Evolutionary conservation across 768 basidiomycete genomes (phyloP).

Genomic region (Amanita jacksonii): DNA sequence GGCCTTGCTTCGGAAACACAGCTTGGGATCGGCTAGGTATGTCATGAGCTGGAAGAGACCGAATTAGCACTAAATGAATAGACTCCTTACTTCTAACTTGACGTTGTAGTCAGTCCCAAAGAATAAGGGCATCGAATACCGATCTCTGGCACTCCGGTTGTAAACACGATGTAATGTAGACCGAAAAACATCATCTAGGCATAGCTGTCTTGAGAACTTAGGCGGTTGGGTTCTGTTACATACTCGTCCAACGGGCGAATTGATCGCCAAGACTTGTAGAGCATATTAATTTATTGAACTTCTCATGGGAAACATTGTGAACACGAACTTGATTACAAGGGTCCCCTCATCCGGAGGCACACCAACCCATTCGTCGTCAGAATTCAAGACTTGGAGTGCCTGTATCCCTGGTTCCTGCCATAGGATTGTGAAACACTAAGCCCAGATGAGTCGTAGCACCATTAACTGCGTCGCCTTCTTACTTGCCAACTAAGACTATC

Average conservation of each 20-base stretch:
- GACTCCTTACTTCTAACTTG: constrained; percentile 49
- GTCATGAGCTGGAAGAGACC: neutral
- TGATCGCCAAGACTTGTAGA: constrained; percentile 75
- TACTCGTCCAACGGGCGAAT: constrained; percentile 85
- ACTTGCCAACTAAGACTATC: constrained; percentile 32
- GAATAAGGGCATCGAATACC: constrained; percentile 86
- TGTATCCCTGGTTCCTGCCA: constrained; percentile 69
- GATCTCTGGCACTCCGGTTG: constrained; percentile 56
- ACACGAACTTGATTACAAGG: constrained; percentile 69
- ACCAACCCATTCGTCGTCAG: constrained; percentile 69
- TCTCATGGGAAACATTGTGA: neutral
- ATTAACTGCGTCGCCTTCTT: constrained; percentile 1
- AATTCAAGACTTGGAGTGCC: constrained; percentile 77
- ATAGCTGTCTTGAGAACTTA: neutral
- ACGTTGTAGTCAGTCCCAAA: constrained; percentile 88
- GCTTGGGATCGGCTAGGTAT: constrained; percentile 37
- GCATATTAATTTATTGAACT: too few relatives aligned
- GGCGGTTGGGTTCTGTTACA: constrained; percentile 12
- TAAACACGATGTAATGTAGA: constrained; percentile 84
- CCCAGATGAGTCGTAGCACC: neutral
- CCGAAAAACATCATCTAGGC: constrained; percentile 77
- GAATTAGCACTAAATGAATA: constrained; percentile 2
- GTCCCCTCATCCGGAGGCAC: constrained; percentile 74
- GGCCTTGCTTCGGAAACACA: constrained; percentile 34
- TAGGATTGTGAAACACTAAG: constrained; percentile 78